Conservation (phyloP, 2,329 filamentous ascomycete species). For the Chaetothyriales sp. region DNA sequence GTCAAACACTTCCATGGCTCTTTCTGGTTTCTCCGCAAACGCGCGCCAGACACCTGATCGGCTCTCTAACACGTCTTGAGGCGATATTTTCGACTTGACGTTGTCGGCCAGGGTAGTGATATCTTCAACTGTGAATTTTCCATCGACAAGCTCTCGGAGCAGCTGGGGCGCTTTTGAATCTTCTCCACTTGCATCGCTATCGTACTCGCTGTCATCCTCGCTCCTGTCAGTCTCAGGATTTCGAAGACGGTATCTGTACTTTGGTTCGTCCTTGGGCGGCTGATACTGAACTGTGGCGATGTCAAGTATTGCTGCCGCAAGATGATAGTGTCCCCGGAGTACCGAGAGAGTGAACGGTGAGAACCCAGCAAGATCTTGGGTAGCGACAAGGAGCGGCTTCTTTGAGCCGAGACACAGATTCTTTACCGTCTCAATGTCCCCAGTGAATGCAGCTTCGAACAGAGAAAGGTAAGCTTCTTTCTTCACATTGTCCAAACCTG, state of each 20-base stretch:
- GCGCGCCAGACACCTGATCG: conserved; percentile 24
- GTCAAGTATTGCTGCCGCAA: conserved; percentile 54
- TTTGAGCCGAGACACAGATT: conserved; percentile 47
- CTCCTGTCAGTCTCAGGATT: conserved; percentile 17
- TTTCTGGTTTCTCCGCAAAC: conserved; percentile 18
- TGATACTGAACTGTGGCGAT: conserved; percentile 58
- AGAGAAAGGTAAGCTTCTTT: conserved; percentile 46
- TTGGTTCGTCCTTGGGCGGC: conserved; percentile 39
- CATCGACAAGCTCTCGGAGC: conserved; percentile 44
- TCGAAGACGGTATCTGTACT: conserved; percentile 29
- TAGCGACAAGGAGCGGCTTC: conserved; percentile 52
- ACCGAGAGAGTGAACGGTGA: conserved; percentile 57
- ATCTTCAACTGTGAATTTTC: conserved; percentile 62
- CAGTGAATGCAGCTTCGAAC: conserved; percentile 55
- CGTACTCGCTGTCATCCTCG: conserved; percentile 19
- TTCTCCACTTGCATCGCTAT: conserved; percentile 24
- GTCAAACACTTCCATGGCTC: background rate
- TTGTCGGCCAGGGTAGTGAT: conserved; percentile 55
- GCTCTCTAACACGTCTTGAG: conserved; percentile 40
- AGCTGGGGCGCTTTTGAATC: conserved; percentile 19
- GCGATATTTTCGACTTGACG: conserved; percentile 50
- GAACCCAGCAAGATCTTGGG: conserved; percentile 38
- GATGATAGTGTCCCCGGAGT: conserved; percentile 48
- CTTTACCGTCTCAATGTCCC: conserved; percentile 55
- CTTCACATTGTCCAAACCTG: conserved; percentile 40